A percentile compares a stretch with the other conserved stretches of the same genome.
Conservation (phyloP, 75 land plant genomes). For the Ceratopteris richardii region DNA sequence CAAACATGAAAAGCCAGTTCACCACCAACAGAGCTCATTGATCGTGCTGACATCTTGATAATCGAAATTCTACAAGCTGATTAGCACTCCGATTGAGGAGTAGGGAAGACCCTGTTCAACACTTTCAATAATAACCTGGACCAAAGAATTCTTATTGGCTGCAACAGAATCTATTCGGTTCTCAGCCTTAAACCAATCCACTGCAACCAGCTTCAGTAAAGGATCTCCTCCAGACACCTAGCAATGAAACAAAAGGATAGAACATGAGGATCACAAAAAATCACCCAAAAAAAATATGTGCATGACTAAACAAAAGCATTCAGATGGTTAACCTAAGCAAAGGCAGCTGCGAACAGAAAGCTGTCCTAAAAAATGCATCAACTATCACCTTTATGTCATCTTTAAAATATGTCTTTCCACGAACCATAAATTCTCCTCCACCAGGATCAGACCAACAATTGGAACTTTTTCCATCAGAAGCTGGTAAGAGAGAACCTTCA, state of each 20-base stretch:
- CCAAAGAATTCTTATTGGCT: constrained; percentile 55
- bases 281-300: no score
- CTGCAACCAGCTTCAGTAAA: constrained; percentile 80
- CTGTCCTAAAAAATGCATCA: no score
- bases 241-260: not conserved
- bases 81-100: no score
- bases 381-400: constrained; percentile 59
- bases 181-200: constrained; percentile 85
- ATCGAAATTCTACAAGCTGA: no score
- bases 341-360: no score
- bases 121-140: constrained; percentile 93
- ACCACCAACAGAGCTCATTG: no score
- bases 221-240: constrained; percentile 87
- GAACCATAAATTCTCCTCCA: constrained; percentile 78
- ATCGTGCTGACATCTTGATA: no score
- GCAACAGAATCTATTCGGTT: constrained; percentile 45
- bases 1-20: no score
- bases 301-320: no score
- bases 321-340: no score
- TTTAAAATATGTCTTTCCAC: constrained; percentile 73
- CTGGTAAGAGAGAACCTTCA: constrained; percentile 13
- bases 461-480: constrained; percentile 9
- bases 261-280: no score
- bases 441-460: constrained; percentile 72
- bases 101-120: no score